Percentiles rank a stretch among this genome's conserved stretches.
phyloP scores from a whole-genome alignment of 208 protist species.

The Trypanosoma congolense region DNA sequence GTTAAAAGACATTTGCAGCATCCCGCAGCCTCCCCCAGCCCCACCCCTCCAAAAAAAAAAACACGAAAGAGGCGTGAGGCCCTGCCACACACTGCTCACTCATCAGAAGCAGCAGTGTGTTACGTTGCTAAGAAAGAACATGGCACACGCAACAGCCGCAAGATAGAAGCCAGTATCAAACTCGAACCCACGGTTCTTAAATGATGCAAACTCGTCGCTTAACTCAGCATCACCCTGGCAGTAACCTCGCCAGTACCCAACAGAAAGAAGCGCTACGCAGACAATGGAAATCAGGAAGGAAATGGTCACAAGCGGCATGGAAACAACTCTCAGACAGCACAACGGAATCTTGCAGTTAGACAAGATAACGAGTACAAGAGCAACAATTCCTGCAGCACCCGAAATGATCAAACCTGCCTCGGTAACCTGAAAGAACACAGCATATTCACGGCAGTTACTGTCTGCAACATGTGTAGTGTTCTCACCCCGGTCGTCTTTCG shows the following conservation, averaged over 20 bases:
- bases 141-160: conserved; percentile 3
- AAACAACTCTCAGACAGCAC: neutral
- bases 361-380: conserved; percentile 4
- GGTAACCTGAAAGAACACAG: neutral
- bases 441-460: neutral
- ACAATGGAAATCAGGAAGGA: neutral
- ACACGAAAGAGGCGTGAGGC: no score
- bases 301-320: neutral
- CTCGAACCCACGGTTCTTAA: conserved; percentile 7
- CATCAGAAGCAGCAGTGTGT: conserved; percentile 4
- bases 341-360: conserved; percentile 1
- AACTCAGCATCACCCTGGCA: conserved; percentile 2
- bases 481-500: neutral
- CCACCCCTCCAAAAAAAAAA: no score
- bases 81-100: no score
- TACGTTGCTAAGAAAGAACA: conserved; percentile 9
- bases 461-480: neutral
- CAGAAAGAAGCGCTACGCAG: conserved; percentile 7
- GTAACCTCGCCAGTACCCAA: conserved; percentile 12
- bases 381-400: conserved; percentile 1
- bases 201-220: neutral
- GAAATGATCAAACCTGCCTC: neutral
- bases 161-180: conserved; percentile 8
- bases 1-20: no score
- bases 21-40: no score